Percentiles rank a stretch among this genome's conserved stretches.
Evolutionary conservation across 129 eudicot species (phyloP).

Genomic region (Flaveria sonorensis): DNA sequence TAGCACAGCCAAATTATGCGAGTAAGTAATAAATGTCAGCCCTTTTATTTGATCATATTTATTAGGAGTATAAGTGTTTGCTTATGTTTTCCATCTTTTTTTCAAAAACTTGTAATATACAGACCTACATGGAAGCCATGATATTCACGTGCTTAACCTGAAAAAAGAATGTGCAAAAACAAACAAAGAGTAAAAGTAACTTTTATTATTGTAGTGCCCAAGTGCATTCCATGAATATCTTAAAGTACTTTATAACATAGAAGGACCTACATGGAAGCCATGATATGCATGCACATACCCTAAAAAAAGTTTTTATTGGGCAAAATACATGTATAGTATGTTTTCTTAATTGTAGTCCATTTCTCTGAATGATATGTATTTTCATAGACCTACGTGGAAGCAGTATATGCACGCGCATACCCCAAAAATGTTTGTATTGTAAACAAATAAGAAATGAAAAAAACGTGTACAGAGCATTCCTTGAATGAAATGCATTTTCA

Average conservation of each 20-base stretch:
- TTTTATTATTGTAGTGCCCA: neutral
- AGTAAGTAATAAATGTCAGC: constrained; percentile 48
- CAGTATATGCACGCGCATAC: too few species aligned
- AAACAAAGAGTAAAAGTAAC: neutral
- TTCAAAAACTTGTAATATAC: neutral
- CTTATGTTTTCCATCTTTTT: neutral
- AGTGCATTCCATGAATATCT: neutral
- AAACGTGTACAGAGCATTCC: too few species aligned
- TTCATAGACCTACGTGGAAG: too few species aligned
- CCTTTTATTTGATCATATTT: constrained; percentile 7
- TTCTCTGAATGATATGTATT: too few species aligned
- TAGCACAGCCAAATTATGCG: constrained; percentile 90
- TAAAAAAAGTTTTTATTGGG: too few species aligned
- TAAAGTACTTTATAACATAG: neutral
- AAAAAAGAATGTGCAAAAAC: neutral
- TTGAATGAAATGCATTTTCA: too few species aligned
- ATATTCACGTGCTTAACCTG: neutral
- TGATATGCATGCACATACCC: neutral
- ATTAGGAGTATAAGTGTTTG: neutral
- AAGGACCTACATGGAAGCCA: neutral
- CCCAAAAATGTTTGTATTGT: too few species aligned
- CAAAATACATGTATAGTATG: too few species aligned
- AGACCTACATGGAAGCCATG: neutral
- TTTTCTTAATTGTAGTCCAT: too few species aligned
- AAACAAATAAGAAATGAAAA: too few species aligned